Conservation (phyloP, 805 yeast species). For the Phaffomyces opuntiae region DNA sequence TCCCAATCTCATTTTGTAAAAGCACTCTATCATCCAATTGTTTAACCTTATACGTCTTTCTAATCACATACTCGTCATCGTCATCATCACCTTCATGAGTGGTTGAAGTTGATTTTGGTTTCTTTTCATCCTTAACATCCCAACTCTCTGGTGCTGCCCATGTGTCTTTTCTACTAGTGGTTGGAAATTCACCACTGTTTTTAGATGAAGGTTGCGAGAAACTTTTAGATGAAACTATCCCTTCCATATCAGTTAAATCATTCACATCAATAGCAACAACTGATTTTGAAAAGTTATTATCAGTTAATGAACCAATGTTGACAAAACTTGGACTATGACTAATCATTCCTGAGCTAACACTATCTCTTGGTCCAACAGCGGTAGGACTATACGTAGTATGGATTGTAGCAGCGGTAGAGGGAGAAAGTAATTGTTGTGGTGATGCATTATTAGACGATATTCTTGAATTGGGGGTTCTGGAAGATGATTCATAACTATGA, state of each 20-base stretch:
- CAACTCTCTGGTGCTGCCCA: conserved; percentile 60
- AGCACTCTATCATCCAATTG: conserved; percentile 16
- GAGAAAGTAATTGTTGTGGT: conserved; percentile 3
- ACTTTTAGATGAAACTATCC: conserved; percentile 29
- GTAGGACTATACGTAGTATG: not conserved
- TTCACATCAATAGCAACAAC: conserved; percentile 32
- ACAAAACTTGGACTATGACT: conserved; percentile 4
- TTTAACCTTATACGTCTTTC: conserved; percentile 30
- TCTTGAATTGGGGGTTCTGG: conserved; percentile 9
- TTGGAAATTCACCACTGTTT: not conserved
- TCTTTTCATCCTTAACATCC: conserved; percentile 40
- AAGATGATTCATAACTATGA: not conserved
- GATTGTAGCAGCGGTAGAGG: not conserved
- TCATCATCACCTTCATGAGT: conserved; percentile 20
- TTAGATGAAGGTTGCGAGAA: not conserved
- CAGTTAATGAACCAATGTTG: conserved; percentile 1
- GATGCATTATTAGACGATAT: conserved; percentile 9
- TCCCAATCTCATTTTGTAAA: conserved; percentile 19
- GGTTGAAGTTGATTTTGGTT: conserved; percentile 2
- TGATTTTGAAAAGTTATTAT: conserved; percentile 21
- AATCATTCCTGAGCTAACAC: not conserved
- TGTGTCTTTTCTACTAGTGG: conserved; percentile 10
- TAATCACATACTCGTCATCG: conserved; percentile 29
- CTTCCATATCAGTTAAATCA: conserved; percentile 43
- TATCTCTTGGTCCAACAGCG: conserved; percentile 1